Percentiles rank a stretch among this genome's conserved stretches.
These are phyloP conservation scores for Botrytis fabae DNA, from an alignment of 2,329 filamentous ascomycete species.

Conservation along the genomic window DNA sequence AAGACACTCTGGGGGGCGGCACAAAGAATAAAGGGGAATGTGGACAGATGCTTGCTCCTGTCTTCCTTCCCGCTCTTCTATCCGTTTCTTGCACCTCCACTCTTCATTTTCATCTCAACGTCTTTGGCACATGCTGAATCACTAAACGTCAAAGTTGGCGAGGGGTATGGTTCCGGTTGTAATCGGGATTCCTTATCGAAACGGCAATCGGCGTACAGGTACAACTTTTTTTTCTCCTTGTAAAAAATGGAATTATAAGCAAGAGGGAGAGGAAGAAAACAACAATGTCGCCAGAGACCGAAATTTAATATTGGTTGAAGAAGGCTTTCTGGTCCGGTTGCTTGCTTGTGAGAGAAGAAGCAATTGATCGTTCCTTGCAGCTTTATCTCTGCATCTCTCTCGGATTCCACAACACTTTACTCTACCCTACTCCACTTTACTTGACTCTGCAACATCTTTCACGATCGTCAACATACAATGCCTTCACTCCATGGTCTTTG, in stretches of 20 bases:
- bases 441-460: neutral
- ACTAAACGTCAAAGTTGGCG: constrained; percentile 35
- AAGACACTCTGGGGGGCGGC: neutral
- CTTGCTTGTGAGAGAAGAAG: neutral
- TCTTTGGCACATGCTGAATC: constrained; percentile 23
- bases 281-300: constrained; percentile 5
- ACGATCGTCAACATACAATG: constrained; percentile 1
- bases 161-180: constrained; percentile 34
- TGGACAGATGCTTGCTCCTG: constrained; percentile 1
- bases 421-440: neutral
- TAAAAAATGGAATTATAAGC: constrained; percentile 22
- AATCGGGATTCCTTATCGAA: constrained; percentile 35
- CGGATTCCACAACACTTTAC: neutral
- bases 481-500: constrained; percentile 17
- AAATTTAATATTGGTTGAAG: constrained; percentile 10
- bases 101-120: constrained; percentile 15
- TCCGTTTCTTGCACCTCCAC: constrained; percentile 9
- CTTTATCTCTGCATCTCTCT: neutral
- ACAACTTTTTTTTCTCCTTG: constrained; percentile 11
- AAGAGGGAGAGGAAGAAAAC: constrained; percentile 16
- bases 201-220: constrained; percentile 34
- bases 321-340: neutral
- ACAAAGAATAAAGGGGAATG: neutral
- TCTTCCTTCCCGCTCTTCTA: neutral
- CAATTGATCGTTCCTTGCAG: neutral